Evolutionary conservation across 2,329 filamentous ascomycete genomes (phyloP).

Genomic region (Pseudocercospora fuligena): DNA sequence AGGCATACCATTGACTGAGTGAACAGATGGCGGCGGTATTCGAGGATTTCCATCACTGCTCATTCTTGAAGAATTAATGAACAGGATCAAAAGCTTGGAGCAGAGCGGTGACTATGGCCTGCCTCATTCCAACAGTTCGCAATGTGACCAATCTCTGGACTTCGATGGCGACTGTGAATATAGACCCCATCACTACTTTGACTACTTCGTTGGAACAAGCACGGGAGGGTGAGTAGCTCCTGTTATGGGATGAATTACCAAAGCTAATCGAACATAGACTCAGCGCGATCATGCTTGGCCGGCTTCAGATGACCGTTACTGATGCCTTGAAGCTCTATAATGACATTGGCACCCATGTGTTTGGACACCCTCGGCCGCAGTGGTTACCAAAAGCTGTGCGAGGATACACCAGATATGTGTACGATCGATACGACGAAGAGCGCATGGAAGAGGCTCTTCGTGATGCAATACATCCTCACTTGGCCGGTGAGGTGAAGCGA

Average conservation of each 20-base stretch:
- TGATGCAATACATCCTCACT: not conserved
- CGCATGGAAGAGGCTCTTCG: not conserved
- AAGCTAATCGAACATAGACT: slow-evolving; percentile 6
- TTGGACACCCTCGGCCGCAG: slow-evolving; percentile 16
- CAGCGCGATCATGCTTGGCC: slow-evolving; percentile 34
- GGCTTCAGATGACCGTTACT: slow-evolving; percentile 28
- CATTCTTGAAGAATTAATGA: not conserved
- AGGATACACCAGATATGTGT: not conserved
- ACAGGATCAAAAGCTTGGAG: not conserved
- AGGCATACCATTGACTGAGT: not conserved
- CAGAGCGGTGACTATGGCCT: not conserved
- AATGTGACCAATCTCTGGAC: not conserved
- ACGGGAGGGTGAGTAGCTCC: slow-evolving; percentile 22
- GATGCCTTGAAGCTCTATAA: slow-evolving; percentile 24
- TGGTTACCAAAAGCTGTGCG: no score
- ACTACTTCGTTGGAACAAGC: slow-evolving; percentile 32
- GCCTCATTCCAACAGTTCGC: not conserved
- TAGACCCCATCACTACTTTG: slow-evolving; percentile 33
- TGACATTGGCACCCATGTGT: slow-evolving; percentile 24
- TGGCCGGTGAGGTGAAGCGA: not conserved
- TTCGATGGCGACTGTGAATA: slow-evolving; percentile 5
- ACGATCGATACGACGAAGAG: slow-evolving; percentile 19
- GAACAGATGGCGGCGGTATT: slow-evolving; percentile 3
- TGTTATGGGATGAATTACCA: no score
- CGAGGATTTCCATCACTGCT: not conserved